Conservation (phyloP, 2,329 filamentous ascomycete species). For the Penicillium sp. region DNA sequence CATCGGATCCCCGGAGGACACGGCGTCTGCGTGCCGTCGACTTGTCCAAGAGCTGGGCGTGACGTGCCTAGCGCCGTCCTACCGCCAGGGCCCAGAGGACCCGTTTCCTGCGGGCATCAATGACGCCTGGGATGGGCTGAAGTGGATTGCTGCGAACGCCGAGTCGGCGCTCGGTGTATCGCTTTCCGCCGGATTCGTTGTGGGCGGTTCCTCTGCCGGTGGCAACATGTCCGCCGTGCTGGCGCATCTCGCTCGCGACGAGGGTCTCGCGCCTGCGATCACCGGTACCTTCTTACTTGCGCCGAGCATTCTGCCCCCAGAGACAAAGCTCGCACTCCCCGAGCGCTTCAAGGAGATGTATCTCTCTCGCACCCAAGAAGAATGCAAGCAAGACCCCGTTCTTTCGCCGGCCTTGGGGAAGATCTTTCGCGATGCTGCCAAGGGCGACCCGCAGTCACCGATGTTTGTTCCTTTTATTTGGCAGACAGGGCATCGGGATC, state of each 20-base stretch:
- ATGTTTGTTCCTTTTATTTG: constrained; percentile 14
- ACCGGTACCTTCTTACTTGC: constrained; percentile 52
- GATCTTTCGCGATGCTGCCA: constrained; percentile 23
- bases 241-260: constrained; percentile 43
- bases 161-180: constrained; percentile 42
- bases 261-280: constrained; percentile 43
- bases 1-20: too few relatives aligned
- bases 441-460: constrained; percentile 8
- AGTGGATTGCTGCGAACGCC: constrained; percentile 8
- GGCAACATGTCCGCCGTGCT: constrained; percentile 42
- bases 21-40: too few relatives aligned
- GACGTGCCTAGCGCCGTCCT: too few relatives aligned
- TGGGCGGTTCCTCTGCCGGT: constrained; percentile 51
- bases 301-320: constrained; percentile 43
- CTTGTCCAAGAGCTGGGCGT: too few relatives aligned
- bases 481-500: background rate
- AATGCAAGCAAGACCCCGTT: constrained; percentile 4
- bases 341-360: constrained; percentile 42
- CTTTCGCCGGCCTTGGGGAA: constrained; percentile 28
- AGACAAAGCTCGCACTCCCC: constrained; percentile 32
- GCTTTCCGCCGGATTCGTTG: constrained; percentile 47
- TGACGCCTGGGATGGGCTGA: constrained; percentile 5
- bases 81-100: constrained; percentile 6
- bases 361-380: constrained; percentile 46
- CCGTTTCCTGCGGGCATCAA: constrained; percentile 2